Evolutionary conservation across 805 yeast species (phyloP).

Genomic region (Jamesozyma piceae): DNA sequence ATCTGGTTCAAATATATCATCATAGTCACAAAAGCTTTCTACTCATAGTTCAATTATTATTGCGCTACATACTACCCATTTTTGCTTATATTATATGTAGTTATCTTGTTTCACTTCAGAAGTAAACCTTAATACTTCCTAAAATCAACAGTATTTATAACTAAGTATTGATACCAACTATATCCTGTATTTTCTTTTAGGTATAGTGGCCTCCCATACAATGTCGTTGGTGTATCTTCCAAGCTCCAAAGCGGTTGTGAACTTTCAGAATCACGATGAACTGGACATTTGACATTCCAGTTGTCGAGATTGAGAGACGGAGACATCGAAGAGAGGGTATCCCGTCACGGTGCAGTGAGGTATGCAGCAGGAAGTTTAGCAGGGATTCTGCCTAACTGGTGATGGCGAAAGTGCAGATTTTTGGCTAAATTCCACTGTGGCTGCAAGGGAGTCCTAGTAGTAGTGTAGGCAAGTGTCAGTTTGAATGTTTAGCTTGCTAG

Average conservation of each 20-base stretch:
- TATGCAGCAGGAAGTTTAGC: too few species aligned
- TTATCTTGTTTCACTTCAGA: background rate
- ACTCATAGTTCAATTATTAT: background rate
- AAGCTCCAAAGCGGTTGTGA: background rate
- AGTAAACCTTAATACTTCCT: background rate
- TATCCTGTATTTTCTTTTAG: background rate
- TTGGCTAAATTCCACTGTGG: too few species aligned
- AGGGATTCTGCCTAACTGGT: too few species aligned
- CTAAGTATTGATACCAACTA: background rate
- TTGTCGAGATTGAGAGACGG: too few species aligned
- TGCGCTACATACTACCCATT: conserved; percentile 62
- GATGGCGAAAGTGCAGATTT: too few species aligned
- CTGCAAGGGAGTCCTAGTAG: too few species aligned
- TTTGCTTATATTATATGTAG: conserved; percentile 34
- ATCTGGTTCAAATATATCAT: too few species aligned
- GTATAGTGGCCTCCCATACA: background rate
- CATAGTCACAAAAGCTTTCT: background rate
- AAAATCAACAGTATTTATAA: background rate
- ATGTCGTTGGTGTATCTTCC: background rate
- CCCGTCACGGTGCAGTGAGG: too few species aligned
- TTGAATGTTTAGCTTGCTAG: too few species aligned
- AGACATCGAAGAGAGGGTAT: too few species aligned
- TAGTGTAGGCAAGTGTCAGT: too few species aligned
- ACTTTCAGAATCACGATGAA: background rate
- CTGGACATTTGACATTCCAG: too few species aligned